These are phyloP conservation scores for Tremellales sp. DNA, from an alignment of 1,284 basidiomycete species.

Conservation along the genomic window DNA sequence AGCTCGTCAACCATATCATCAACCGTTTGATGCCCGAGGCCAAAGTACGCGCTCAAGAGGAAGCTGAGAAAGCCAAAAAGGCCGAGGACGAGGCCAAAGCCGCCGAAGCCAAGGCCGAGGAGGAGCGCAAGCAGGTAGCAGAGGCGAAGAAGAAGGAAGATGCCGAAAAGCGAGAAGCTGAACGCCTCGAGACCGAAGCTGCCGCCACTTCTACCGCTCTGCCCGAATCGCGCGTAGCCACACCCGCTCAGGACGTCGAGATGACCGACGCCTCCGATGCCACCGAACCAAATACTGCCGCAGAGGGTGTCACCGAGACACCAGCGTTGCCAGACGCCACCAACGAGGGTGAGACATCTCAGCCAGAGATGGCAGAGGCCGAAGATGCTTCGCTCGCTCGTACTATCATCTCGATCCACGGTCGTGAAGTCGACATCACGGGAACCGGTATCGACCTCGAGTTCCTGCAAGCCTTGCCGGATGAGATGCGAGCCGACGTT, in stretches of 20 bases:
- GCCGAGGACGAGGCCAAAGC: slow-evolving; percentile 33
- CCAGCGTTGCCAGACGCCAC: neutral
- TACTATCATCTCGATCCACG: slow-evolving; percentile 82
- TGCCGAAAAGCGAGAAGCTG: no score
- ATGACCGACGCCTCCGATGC: slow-evolving; percentile 46
- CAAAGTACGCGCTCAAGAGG: slow-evolving; percentile 50
- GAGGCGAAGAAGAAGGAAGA: slow-evolving; percentile 19
- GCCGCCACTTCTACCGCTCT: slow-evolving; percentile 19
- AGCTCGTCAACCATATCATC: slow-evolving; percentile 69
- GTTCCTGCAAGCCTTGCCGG: slow-evolving; percentile 94
- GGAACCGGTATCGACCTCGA: slow-evolving; percentile 98
- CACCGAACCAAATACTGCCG: neutral
- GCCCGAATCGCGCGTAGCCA: slow-evolving; percentile 51
- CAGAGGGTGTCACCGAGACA: neutral
- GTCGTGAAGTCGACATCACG: slow-evolving; percentile 93
- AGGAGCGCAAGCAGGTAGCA: slow-evolving; percentile 16
- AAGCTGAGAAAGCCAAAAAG: slow-evolving; percentile 38
- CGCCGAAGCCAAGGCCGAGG: slow-evolving; percentile 16
- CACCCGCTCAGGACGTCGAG: slow-evolving; percentile 65
- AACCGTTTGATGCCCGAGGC: slow-evolving; percentile 79
- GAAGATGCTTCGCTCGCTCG: slow-evolving; percentile 50
- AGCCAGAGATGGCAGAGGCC: neutral
- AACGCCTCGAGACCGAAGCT: neutral
- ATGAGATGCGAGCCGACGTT: slow-evolving; percentile 98
- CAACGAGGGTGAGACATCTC: no score